Base-by-base conservation (phyloP, 371 early-diverging fungal genomes). In the Rhizopus microsporus region DNA sequence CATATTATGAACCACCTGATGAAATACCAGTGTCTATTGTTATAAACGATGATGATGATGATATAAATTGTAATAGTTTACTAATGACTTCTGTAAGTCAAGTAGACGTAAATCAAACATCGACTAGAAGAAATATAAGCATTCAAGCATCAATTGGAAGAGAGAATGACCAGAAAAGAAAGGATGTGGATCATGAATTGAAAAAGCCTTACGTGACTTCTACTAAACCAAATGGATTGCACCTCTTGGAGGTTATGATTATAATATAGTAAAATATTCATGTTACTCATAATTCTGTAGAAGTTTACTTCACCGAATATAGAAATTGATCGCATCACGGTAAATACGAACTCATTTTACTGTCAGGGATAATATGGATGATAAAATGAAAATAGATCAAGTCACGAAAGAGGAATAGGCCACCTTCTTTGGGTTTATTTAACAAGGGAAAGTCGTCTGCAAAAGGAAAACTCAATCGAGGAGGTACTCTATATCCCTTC, bases 361-460 rank as follows among this genome's bases (percentile, higher is more conserved):
- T 10, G 13, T 15, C 10, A 10, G 0, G 16, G 7, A 13, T 15
- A 43, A 43, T 43, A 43, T 7, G 44, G n/a, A 13, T 10, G 9
- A n/a, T 43, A 43, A 43, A 6, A 43, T 16, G 15, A 46, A 46
- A 7, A 10, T 50, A 57, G 57, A 49, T 33, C 1, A 57, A 15
- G 13, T 51, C 51, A 38, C 12, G 29, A n/a, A 46, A 50, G 0
- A 38, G 29, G 3, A 23, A 47, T 3, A 52, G 10, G 7, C 38
- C 38, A 37, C 40, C 54, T 30, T 51, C 46, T 40, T 31, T 63
- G 3, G 74, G 74, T 2, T 30, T 73, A 10, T 73, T 73, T 30
- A 69, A 67, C 38, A 67, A 73, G 37, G 74, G 74, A 3, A 73
- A 73, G 29, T 73, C 70, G 10, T 73, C 74, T 1, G 57, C 67